phyloP scores from a whole-genome alignment of 192 early-diverging fungal genomes.

The Coemansia sp. region DNA sequence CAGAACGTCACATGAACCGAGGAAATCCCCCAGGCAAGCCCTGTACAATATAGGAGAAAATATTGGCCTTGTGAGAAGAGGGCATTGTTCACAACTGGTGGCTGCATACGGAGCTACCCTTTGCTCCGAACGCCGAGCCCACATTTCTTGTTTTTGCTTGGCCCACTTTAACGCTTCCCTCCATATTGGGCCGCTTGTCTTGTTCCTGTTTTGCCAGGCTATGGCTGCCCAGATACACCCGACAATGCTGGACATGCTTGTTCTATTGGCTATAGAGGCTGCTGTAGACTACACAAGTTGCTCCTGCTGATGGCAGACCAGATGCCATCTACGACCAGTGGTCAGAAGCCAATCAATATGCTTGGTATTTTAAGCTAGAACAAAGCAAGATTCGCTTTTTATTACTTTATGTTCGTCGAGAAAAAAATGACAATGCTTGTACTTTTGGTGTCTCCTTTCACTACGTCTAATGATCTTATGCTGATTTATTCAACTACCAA shows the following conservation, averaged over 20 bases:
- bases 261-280: not conserved
- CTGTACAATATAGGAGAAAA: not conserved
- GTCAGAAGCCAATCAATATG: no score
- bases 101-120: not conserved
- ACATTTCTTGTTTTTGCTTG: slow-evolving; percentile 27
- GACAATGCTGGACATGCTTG: not conserved
- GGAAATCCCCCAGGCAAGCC: not conserved
- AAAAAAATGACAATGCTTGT: no score
- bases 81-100: not conserved
- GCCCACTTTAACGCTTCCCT: slow-evolving; percentile 49
- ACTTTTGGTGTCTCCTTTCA: no score
- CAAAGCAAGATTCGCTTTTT: no score
- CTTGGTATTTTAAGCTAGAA: no score
- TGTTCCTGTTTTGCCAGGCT: slow-evolving; percentile 50
- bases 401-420: no score
- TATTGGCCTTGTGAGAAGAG: not conserved
- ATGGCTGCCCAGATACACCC: slow-evolving; percentile 32
- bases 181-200: slow-evolving; percentile 55
- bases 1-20: not conserved
- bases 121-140: not conserved
- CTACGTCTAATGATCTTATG: no score
- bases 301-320: not conserved
- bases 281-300: not conserved
- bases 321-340: not conserved
- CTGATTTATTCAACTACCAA: no score